phyloP scores from a whole-genome alignment of 805 yeast species.

The Zygosaccharomyces pseudorouxii region DNA sequence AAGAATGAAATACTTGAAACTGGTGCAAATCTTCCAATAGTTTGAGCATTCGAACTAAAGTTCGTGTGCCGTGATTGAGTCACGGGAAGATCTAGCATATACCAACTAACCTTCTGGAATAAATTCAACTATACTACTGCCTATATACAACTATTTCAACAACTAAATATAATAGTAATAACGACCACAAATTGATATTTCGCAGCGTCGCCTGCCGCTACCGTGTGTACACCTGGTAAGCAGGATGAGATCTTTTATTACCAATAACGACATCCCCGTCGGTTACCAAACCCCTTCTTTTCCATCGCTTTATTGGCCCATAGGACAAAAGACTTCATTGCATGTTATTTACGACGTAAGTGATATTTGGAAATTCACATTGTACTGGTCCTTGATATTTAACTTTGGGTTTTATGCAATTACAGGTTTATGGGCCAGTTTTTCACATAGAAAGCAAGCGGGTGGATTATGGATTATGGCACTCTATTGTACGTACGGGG shows the following conservation, averaged over 20 bases:
- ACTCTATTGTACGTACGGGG: constrained; percentile 50
- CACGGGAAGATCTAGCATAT: not conserved
- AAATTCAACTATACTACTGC: not conserved
- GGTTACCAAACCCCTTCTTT: constrained; percentile 77
- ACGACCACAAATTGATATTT: not conserved
- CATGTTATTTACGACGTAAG: constrained; percentile 60
- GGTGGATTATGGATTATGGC: constrained; percentile 42
- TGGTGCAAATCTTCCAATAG: not conserved
- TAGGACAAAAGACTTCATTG: constrained; percentile 34
- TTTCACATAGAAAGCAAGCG: constrained; percentile 42
- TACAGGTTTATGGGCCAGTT: constrained; percentile 60
- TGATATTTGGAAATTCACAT: constrained; percentile 81
- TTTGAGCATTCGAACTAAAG: not conserved
- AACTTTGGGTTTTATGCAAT: constrained; percentile 56
- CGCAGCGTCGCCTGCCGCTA: not conserved
- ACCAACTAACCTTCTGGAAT: not conserved
- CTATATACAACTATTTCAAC: not conserved
- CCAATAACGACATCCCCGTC: constrained; percentile 60
- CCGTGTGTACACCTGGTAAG: not conserved
- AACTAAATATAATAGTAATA: not conserved
- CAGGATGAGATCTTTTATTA: constrained; percentile 35
- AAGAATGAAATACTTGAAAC: constrained; percentile 12
- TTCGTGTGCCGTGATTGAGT: constrained; percentile 4
- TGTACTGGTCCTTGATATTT: constrained; percentile 74
- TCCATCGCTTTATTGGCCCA: constrained; percentile 79